Base-by-base conservation (phyloP, 2,329 filamentous ascomycete species). In the Xenosphaeropsis pyriputrescens region DNA sequence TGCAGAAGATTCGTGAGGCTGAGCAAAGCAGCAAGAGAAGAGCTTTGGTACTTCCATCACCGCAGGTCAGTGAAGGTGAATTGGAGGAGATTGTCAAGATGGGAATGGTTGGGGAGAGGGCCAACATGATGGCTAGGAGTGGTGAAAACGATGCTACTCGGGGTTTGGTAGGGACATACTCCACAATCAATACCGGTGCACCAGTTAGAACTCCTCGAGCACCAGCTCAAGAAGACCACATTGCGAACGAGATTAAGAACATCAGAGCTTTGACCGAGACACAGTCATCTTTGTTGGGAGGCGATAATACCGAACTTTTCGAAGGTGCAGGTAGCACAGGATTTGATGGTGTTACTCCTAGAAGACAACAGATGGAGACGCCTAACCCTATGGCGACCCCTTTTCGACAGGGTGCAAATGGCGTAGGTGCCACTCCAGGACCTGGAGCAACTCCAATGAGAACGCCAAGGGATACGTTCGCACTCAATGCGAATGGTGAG, bases 71-170 rank as follows among this genome's bases (percentile, higher is more conserved):
- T 57, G 91, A 98, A 52, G 72, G 76, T 32, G 91, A 98, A 60
- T 67, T 98, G 41, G 91, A 98, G 54, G 88, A 95, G 47, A 96
- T 98, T 52, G 85, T 98, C 46, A 98, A 98, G 65, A 93, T 96
- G 86, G 89, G 91, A 33, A 83, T 93, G 72, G 75, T 86, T 42
- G 91, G 89, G 29, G 86, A 95, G 53, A 78, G 80, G 37, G 91
- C 91, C 32, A 86, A 78, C 50, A 64, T 70, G 44, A 67, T 83
- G 55, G 85, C 84, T 4, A 73, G 74, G 33, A 75, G 77, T 38
- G 82, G 83, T 55, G 85, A 94, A 42, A 93, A 88, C 45, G 76
- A 85, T 53, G 76, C 84, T 37, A 93, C 88, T 1, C 75, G 82
- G 46, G 86, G 88, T 4, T 67, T 98, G 34, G 72, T 96, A 41